Evolutionary conservation across 768 basidiomycete species (phyloP).

Genomic region (Boletus vermiculosoides): DNA sequence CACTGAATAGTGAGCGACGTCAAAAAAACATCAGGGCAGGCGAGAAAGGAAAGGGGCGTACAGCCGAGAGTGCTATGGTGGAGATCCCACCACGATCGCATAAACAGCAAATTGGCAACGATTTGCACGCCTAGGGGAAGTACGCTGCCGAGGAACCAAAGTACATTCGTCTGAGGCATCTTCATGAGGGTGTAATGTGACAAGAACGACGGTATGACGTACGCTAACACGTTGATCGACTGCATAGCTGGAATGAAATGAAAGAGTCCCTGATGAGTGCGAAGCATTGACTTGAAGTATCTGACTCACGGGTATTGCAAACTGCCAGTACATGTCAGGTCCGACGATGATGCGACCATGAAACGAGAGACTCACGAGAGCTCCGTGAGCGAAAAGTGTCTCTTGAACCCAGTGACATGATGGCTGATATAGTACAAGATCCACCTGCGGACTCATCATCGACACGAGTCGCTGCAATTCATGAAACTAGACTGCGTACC

Average conservation of each 20-base stretch:
- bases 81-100: slow-evolving; percentile 84
- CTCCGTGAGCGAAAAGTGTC: slow-evolving; percentile 78
- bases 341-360: background rate
- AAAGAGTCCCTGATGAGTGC: background rate
- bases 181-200: background rate
- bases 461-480: background rate
- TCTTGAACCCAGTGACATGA: slow-evolving; percentile 61
- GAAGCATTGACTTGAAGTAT: background rate
- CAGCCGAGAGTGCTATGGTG: slow-evolving; percentile 57
- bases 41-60: slow-evolving; percentile 5
- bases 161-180: slow-evolving; percentile 32
- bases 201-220: slow-evolving; percentile 32
- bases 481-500: slow-evolving; percentile 43
- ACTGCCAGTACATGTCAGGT: slow-evolving; percentile 24
- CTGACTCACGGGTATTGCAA: slow-evolving; percentile 39
- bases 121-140: slow-evolving; percentile 69
- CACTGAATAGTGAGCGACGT: slow-evolving; percentile 39
- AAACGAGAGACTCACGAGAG: slow-evolving; percentile 51
- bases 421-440: slow-evolving; percentile 56
- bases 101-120: slow-evolving; percentile 63
- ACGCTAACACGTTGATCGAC: slow-evolving; percentile 62
- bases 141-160: slow-evolving; percentile 44
- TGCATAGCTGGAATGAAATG: slow-evolving; percentile 46
- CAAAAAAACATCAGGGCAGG: background rate
- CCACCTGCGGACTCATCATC: slow-evolving; percentile 39